Evolutionary conservation across 495 filamentous ascomycete species (phyloP).

Genomic region (Lophiostoma macrostomum): DNA sequence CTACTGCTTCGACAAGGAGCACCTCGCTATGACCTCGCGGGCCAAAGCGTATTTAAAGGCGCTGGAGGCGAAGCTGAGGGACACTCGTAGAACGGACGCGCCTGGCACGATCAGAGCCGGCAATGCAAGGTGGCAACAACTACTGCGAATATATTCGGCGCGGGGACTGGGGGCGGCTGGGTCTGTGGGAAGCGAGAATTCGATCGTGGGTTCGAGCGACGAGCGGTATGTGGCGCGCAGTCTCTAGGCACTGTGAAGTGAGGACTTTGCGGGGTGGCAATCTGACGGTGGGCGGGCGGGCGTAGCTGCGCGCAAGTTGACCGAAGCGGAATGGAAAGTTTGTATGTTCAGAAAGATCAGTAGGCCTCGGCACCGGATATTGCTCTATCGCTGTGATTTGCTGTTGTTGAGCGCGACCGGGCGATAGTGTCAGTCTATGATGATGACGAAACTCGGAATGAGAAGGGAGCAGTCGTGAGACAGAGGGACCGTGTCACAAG

Average conservation of each 20-base stretch:
- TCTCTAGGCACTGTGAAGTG: too few species aligned
- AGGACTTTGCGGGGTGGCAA: too few species aligned
- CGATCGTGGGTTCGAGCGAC: too few species aligned
- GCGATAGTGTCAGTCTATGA: conserved; percentile 6
- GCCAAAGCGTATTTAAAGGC: conserved; percentile 84
- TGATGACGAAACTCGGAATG: conserved; percentile 20
- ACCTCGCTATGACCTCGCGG: conserved; percentile 86
- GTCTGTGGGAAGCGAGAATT: too few species aligned
- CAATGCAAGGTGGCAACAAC: conserved; percentile 6
- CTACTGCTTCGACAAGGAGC: conserved; percentile 61
- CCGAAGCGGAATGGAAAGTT: too few species aligned
- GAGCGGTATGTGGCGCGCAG: too few species aligned
- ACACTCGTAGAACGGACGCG: conserved; percentile 25
- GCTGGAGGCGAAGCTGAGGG: conserved; percentile 37
- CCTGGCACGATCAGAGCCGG: conserved; percentile 13
- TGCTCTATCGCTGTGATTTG: background rate
- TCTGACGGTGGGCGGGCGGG: too few species aligned
- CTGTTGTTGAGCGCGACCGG: background rate
- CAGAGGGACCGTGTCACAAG: background rate
- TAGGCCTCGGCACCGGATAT: background rate
- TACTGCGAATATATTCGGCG: background rate
- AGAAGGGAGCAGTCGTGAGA: conserved; percentile 4
- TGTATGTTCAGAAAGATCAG: too few species aligned
- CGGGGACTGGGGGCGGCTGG: background rate
- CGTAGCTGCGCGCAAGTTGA: background rate